Conservation (phyloP, 129 eudicot genomes). For the Artemisia argyi region DNA sequence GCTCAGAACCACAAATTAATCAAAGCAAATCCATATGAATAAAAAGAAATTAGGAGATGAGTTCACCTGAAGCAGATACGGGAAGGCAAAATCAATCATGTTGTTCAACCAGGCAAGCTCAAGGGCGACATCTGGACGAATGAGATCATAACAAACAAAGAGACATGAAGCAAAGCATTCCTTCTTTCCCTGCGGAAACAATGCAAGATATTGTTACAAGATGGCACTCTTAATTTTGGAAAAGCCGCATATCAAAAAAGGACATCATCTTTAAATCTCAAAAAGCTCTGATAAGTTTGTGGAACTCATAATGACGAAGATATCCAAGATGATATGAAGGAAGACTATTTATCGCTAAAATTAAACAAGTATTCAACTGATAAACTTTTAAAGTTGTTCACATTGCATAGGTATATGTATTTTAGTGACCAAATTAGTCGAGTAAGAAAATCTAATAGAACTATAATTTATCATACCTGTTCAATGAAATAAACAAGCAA, state of each 20-base stretch:
- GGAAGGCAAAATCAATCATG: conserved; percentile 99
- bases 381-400: too few relatives aligned
- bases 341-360: too few relatives aligned
- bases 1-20: too few relatives aligned
- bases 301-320: too few relatives aligned
- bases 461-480: conserved; percentile 48
- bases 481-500: conserved; percentile 95
- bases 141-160: conserved; percentile 86
- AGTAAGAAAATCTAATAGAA: too few relatives aligned
- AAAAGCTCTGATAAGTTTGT: too few relatives aligned
- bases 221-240: not conserved
- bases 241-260: not conserved
- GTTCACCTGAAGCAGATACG: conserved; percentile 92
- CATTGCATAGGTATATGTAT: too few relatives aligned
- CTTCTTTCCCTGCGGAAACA: conserved; percentile 87
- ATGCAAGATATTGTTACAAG: not conserved
- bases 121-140: conserved; percentile 89
- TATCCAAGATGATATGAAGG: too few relatives aligned
- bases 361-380: too few relatives aligned
- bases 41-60: not conserved
- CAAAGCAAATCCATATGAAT: not conserved
- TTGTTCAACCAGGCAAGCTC: conserved; percentile 98
- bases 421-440: too few relatives aligned
- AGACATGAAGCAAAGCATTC: conserved; percentile 98
- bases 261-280: too few relatives aligned